Percentiles rank a stretch among this genome's conserved stretches.
Conservation (phyloP, 164 flowering plant species). For the Euptelea pleiosperma region DNA sequence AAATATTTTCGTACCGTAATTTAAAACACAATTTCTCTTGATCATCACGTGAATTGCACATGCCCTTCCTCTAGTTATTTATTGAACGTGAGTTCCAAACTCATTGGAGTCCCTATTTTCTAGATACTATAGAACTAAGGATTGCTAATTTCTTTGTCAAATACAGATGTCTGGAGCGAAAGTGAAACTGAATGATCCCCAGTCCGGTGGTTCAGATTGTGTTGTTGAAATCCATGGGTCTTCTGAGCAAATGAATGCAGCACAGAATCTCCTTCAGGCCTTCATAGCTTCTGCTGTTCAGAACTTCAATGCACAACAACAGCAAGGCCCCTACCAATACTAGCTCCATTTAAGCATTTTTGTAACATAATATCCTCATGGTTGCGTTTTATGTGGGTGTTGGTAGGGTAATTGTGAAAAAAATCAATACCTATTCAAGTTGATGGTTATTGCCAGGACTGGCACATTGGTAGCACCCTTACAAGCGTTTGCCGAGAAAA, state of each 20-base stretch:
- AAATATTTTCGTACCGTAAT: too few relatives aligned
- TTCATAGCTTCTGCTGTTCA: conserved; percentile 28
- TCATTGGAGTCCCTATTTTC: too few relatives aligned
- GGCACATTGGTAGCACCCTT: too few relatives aligned
- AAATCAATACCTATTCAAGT: not conserved
- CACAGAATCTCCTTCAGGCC: conserved; percentile 33
- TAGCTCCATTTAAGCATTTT: conserved; percentile 17
- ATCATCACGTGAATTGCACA: too few relatives aligned
- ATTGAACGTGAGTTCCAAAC: too few relatives aligned
- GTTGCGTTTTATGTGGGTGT: too few relatives aligned
- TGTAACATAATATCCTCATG: conserved; percentile 18
- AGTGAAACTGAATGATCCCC: conserved; percentile 37
- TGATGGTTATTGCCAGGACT: too few relatives aligned
- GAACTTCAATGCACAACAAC: conserved; percentile 10
- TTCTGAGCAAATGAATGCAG: conserved; percentile 38
- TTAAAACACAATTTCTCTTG: too few relatives aligned
- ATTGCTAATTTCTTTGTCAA: not conserved
- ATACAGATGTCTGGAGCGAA: conserved; percentile 38
- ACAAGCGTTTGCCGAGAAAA: not conserved
- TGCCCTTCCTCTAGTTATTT: too few relatives aligned
- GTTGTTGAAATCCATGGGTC: conserved; percentile 40
- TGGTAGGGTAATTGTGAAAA: not conserved
- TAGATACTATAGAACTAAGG: too few relatives aligned
- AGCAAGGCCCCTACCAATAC: conserved; percentile 18
- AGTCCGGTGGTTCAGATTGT: conserved; percentile 33